Conservation (phyloP, 495 filamentous ascomycete species). For the Aspergillus steynii region DNA sequence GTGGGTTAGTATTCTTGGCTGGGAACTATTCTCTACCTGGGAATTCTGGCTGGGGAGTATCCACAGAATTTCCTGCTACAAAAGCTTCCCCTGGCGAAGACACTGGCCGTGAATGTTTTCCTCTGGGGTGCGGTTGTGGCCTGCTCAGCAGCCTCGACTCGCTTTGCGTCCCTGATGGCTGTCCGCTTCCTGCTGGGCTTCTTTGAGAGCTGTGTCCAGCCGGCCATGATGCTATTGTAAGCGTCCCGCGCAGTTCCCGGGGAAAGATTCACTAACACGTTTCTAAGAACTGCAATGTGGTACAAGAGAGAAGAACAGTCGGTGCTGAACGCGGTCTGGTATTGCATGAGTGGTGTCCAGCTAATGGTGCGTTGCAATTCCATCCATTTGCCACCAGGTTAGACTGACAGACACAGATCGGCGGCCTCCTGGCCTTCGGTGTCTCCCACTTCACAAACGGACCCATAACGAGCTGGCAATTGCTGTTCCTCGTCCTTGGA, state of each 20-base stretch:
- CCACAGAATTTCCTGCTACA: conserved; percentile 49
- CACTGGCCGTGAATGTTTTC: conserved; percentile 40
- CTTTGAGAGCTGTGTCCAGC: conserved; percentile 32
- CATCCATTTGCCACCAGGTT: not conserved
- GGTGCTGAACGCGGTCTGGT: conserved; percentile 46
- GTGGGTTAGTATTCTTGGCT: conserved; percentile 42
- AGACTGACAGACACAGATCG: conserved; percentile 50
- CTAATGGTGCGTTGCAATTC: conserved; percentile 15
- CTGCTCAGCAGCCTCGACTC: conserved; percentile 25
- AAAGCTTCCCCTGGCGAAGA: conserved; percentile 48
- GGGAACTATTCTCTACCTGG: conserved; percentile 41
- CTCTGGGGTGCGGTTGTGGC: conserved; percentile 28
- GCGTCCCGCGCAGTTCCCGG: not conserved
- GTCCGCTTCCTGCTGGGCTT: conserved; percentile 34
- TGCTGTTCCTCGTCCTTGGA: conserved; percentile 40
- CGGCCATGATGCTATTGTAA: conserved; percentile 12
- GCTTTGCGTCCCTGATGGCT: conserved; percentile 25
- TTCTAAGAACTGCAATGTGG: conserved; percentile 49
- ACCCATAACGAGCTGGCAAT: conserved; percentile 36
- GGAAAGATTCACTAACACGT: conserved; percentile 8
- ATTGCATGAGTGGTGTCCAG: conserved; percentile 34
- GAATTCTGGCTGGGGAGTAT: conserved; percentile 46
- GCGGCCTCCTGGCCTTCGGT: conserved; percentile 49
- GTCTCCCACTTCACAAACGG: conserved; percentile 28
- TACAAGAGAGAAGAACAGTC: conserved; percentile 53